A percentile compares a stretch with the other conserved stretches of the same genome.
These are phyloP conservation scores for Phallus indusiatus DNA, from an alignment of 768 basidiomycete genomes.

Conservation along the genomic window DNA sequence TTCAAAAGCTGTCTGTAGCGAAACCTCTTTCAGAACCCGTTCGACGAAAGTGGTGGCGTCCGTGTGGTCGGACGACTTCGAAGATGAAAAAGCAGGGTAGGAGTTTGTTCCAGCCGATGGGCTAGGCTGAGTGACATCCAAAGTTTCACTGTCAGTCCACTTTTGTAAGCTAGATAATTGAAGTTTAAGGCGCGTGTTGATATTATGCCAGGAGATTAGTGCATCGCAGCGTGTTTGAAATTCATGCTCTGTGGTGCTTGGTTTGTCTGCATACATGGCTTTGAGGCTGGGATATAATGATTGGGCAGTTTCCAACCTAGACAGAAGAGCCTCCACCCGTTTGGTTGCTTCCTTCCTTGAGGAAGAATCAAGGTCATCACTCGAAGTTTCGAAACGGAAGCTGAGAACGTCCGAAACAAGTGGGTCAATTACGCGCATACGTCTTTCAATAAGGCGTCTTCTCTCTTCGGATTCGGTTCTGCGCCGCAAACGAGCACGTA, in stretches of 20 bases:
- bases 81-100: constrained; percentile 14
- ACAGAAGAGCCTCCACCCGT: constrained; percentile 57
- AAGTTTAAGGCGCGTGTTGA: constrained; percentile 73
- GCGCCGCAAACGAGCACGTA: constrained; percentile 79
- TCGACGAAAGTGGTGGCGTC: constrained; percentile 87
- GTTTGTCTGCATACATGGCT: constrained; percentile 72
- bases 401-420: constrained; percentile 75
- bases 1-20: constrained; percentile 91
- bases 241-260: constrained; percentile 46
- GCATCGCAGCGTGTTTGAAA: constrained; percentile 85
- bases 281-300: constrained; percentile 81
- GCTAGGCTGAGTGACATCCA: constrained; percentile 79
- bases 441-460: constrained; percentile 70
- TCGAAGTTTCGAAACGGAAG: constrained; percentile 52
- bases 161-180: constrained; percentile 74
- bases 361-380: constrained; percentile 25
- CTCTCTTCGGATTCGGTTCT: constrained; percentile 76
- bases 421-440: constrained; percentile 69
- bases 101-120: constrained; percentile 47
- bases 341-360: constrained; percentile 34
- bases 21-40: constrained; percentile 89
- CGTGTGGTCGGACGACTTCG: constrained; percentile 35
- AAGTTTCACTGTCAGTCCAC: constrained; percentile 89
- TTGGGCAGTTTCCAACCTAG: constrained; percentile 70
- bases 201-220: constrained; percentile 86